A percentile compares a stretch with the other conserved stretches of the same genome.
phyloP scores from a whole-genome alignment of 305 asterid genomes.

The Fraxinus platypoda region DNA sequence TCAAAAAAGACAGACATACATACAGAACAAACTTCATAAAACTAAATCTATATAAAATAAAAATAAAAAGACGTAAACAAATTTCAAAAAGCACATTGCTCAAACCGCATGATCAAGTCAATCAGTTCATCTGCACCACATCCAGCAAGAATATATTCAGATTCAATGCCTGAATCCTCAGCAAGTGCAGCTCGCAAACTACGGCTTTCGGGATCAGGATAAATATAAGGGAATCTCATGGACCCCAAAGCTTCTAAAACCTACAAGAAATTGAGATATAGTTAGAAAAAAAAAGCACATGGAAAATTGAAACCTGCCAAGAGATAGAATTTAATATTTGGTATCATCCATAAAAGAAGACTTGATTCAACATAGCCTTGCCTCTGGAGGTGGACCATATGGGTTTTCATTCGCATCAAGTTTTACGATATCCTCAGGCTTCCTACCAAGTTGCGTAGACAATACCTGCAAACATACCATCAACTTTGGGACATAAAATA shows the following conservation, averaged over 20 bases:
- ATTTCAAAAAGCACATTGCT: conserved; percentile 12
- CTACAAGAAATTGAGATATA: conserved; percentile 40
- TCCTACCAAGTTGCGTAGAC: conserved; percentile 86
- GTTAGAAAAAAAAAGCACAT: conserved; percentile 11
- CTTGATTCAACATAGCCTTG: conserved; percentile 24
- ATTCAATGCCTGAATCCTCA: conserved; percentile 86
- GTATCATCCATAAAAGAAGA: background rate
- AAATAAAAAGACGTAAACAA: conserved; percentile 15
- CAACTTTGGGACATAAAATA: conserved; percentile 6
- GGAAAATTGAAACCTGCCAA: background rate
- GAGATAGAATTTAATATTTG: background rate
- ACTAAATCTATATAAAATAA: background rate
- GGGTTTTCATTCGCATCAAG: conserved; percentile 96
- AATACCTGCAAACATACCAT: conserved; percentile 52
- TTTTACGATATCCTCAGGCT: conserved; percentile 88
- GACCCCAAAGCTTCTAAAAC: conserved; percentile 86
- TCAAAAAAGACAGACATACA: conserved; percentile 9
- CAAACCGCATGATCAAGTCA: conserved; percentile 92
- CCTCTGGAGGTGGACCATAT: conserved; percentile 99
- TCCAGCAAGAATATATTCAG: conserved; percentile 79
- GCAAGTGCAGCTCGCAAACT: conserved; percentile 87
- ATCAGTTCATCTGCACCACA: conserved; percentile 99
- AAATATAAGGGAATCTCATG: conserved; percentile 83
- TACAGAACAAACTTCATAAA: background rate
- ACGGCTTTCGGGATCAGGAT: conserved; percentile 98